Evolutionary conservation across 768 basidiomycete genomes (phyloP).

Genomic region (Dacryopinax primogenitus): DNA sequence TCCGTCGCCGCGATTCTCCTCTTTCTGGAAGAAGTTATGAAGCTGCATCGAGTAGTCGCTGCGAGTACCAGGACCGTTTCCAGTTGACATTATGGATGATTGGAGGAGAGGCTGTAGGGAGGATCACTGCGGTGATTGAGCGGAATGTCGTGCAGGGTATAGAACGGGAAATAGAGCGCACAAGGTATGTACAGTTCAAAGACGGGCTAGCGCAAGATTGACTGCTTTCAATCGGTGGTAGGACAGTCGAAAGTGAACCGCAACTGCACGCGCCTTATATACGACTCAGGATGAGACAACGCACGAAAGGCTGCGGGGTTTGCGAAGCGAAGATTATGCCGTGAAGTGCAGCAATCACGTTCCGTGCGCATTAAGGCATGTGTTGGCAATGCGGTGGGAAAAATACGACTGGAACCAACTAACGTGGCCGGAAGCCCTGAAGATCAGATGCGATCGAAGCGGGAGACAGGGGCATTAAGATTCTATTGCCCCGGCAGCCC

Average conservation of each 20-base stretch:
- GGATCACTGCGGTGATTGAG: neutral
- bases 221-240: neutral
- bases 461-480: no score
- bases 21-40: conserved; percentile 6
- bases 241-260: no score
- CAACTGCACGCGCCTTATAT: neutral
- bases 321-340: neutral
- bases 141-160: no score
- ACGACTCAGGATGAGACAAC: neutral
- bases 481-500: no score
- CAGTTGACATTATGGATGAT: neutral
- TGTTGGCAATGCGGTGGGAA: neutral
- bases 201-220: no score
- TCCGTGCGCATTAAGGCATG: neutral
- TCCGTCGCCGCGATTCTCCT: neutral
- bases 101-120: neutral
- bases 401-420: no score
- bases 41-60: conserved; percentile 1
- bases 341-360: neutral
- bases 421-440: no score
- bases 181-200: no score
- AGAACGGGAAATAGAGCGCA: no score
- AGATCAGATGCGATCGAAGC: no score
- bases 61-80: neutral
- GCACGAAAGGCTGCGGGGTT: conserved; percentile 1